Evolutionary conservation across 768 basidiomycete species (phyloP).

Genomic region (Glaciozyma antarctica): DNA sequence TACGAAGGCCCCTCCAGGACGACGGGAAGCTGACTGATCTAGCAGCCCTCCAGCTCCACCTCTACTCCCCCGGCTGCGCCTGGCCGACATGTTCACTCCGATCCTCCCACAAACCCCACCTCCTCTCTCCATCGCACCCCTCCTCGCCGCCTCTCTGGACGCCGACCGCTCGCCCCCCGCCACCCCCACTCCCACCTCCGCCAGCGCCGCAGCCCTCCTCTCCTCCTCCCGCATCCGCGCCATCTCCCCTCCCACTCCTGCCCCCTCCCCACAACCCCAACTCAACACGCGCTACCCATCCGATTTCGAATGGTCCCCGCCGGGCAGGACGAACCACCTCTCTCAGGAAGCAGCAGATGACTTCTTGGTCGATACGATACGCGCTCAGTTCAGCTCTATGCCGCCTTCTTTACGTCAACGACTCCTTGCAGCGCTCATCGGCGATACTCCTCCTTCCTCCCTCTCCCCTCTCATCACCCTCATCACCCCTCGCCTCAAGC

Average conservation of each 20-base stretch:
- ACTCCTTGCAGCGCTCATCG: constrained; percentile 18
- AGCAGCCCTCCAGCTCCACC: too few species aligned
- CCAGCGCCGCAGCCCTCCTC: too few species aligned
- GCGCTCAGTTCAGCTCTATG: constrained; percentile 12
- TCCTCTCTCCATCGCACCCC: neutral
- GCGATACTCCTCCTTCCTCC: constrained; percentile 18
- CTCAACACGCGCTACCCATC: neutral
- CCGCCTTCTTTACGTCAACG: neutral
- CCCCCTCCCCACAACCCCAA: constrained; percentile 12
- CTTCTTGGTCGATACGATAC: constrained; percentile 7
- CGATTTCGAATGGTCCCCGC: neutral
- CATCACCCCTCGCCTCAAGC: constrained; percentile 34
- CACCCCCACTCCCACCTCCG: neutral
- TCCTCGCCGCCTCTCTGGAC: neutral
- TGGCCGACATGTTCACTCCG: neutral
- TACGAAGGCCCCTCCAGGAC: too few species aligned
- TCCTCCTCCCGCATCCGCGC: constrained; percentile 5
- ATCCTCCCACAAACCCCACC: neutral
- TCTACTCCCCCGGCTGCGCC: neutral
- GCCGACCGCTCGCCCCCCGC: neutral
- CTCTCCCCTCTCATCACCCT: constrained; percentile 25
- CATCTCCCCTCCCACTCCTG: constrained; percentile 11
- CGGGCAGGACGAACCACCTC: neutral
- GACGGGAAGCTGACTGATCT: too few species aligned
- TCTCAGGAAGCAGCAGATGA: neutral